A percentile compares a stretch with the other conserved stretches of the same genome.
These are phyloP conservation scores for Leccinum solheimii DNA, from an alignment of 1,284 basidiomycete species.

Conservation along the genomic window DNA sequence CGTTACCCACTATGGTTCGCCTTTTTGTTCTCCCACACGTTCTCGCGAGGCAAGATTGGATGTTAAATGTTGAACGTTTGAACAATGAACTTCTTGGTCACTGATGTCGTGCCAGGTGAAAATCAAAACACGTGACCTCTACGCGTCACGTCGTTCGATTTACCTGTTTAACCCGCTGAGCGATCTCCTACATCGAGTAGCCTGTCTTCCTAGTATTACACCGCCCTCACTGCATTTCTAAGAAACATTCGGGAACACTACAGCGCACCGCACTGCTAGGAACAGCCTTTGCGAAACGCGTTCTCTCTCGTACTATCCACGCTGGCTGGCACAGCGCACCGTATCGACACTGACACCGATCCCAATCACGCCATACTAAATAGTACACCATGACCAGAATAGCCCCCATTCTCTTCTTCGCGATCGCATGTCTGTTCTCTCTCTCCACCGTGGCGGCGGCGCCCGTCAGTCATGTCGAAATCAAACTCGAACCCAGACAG, in stretches of 20 bases:
- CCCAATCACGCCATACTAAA: not conserved
- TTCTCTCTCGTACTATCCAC: not conserved
- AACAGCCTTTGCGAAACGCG: not conserved
- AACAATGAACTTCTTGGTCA: no score
- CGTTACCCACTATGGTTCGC: not conserved
- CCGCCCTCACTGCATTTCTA: conserved; percentile 50
- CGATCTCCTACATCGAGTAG: not conserved
- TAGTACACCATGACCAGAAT: conserved; percentile 8
- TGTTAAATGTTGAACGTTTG: not conserved
- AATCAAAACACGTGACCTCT: conserved; percentile 24
- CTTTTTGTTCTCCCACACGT: not conserved
- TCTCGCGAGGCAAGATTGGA: not conserved
- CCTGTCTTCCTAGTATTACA: conserved; percentile 34
- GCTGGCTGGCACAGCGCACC: not conserved
- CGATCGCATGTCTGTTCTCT: conserved; percentile 12
- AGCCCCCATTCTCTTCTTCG: conserved; percentile 1
- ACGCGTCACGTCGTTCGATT: not conserved
- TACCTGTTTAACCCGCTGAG: not conserved
- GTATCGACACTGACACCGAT: not conserved
- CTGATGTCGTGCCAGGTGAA: conserved; percentile 42
- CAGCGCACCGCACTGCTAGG: not conserved
- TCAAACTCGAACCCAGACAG: not conserved
- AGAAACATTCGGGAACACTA: not conserved
- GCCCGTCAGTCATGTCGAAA: not conserved
- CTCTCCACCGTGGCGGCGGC: conserved; percentile 4